Percentiles rank a stretch among this genome's conserved stretches.
Evolutionary conservation across 2,329 filamentous ascomycete genomes (phyloP).

Genomic region (Fusarium solani-melongenae): DNA sequence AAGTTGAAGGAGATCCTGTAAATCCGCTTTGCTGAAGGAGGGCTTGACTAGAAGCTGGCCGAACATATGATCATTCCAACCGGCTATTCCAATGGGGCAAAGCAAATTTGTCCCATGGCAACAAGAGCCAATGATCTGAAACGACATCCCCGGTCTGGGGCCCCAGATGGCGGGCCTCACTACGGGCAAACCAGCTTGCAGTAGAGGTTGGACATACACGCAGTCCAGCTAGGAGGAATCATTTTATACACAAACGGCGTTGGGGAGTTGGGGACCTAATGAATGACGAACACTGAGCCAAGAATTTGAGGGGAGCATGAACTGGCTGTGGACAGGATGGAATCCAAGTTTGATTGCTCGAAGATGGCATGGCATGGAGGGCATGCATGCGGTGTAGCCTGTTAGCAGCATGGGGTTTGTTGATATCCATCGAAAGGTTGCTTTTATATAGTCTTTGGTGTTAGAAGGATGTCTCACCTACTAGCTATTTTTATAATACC

Average conservation of each 20-base stretch:
- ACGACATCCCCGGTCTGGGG: not conserved
- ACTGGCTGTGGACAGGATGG: not conserved
- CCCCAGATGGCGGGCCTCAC: not conserved
- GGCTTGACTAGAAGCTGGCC: not conserved
- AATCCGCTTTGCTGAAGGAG: constrained; percentile 18
- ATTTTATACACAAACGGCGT: constrained; percentile 32
- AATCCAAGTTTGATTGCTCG: not conserved
- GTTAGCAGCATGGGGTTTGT: constrained; percentile 26
- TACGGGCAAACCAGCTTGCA: not conserved
- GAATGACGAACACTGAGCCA: constrained; percentile 37
- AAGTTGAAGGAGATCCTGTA: constrained; percentile 82
- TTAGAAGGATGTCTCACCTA: constrained; percentile 26
- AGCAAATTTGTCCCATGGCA: not conserved
- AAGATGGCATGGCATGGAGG: not conserved
- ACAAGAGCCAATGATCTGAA: not conserved
- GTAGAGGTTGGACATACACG: not conserved
- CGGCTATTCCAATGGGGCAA: not conserved
- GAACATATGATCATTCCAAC: not conserved
- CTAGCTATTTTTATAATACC: constrained; percentile 29
- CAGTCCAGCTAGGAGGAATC: not conserved
- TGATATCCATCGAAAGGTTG: constrained; percentile 38
- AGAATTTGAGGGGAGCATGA: constrained; percentile 6
- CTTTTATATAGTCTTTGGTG: constrained; percentile 19
- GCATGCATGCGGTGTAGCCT: constrained; percentile 4
- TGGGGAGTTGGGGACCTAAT: constrained; percentile 39